Evolutionary conservation across 2,329 filamentous ascomycete species (phyloP), one percentile per base, ranked within the genome.

Genomic region (Monosporascus sp.): DNA sequence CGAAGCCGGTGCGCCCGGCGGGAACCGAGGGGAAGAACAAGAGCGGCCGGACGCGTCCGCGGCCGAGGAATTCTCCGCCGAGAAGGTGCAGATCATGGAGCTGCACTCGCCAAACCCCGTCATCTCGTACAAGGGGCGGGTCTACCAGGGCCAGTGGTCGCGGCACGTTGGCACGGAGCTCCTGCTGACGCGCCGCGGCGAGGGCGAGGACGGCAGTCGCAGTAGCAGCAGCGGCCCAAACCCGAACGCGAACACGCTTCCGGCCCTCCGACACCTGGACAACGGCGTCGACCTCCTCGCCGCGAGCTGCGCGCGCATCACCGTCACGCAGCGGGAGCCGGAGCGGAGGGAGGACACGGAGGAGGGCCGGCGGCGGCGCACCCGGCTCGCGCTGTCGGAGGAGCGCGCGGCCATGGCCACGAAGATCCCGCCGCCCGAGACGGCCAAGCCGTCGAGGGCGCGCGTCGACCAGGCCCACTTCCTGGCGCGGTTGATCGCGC

Each of bases 111-210:
- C 73, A 2, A 87, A 88, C 48, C 93, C 93, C 0, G 74, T 96
- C 27, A 79, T 96, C 54, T 87, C 88, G 22, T 95, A 95, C 71
- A 81, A 87, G 54, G 88, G 88, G 31, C 82, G 86, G 57, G 75
- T 95, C 22, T 94, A 92, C 66, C 85, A 83, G 58, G 93, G 90
- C 59, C 74, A 83, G 46, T 97, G 93, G 93, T 81, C 83, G 11
- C 84, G 89, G 56, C 87, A 90, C 55, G 82, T 96, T 44, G 93
- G 93, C 37, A 96, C 91, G 0, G 90, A 95, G 60, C 74, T 92
- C 58, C 81, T 96, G 43, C 87, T 97, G 62, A 79, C 78, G 1
- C 71, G 71, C 17, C 79, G 77, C 57, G 1, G 38, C 38, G 38
- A 41, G 17, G 18, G 18, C 38, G 18, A 41, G 17, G 18, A 14